phyloP scores from a whole-genome alignment of 768 basidiomycete genomes.

The Piloderma croceum region DNA sequence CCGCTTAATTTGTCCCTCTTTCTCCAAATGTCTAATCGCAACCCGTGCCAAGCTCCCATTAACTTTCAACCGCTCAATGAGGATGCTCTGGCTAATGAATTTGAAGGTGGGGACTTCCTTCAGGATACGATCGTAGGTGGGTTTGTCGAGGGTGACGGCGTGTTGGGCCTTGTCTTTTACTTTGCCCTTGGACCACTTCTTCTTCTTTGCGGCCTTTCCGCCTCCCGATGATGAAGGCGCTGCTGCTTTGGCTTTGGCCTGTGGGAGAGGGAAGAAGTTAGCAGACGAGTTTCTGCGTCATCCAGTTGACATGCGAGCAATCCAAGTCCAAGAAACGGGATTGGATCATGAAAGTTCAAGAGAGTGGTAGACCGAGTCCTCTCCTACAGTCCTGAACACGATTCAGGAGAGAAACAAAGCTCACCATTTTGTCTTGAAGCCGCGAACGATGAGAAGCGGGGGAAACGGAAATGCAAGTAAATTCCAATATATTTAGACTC shows the following conservation, averaged over 20 bases:
- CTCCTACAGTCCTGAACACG: too few species aligned
- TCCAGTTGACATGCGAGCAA: too few species aligned
- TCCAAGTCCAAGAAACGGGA: too few species aligned
- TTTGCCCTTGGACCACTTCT: slow-evolving; percentile 99
- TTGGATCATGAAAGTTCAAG: too few species aligned
- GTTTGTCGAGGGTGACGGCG: slow-evolving; percentile 91
- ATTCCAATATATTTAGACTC: too few species aligned
- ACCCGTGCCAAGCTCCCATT: slow-evolving; percentile 91
- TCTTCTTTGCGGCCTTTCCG: slow-evolving; percentile 95
- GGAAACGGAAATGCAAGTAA: too few species aligned
- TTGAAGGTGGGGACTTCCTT: slow-evolving; percentile 99
- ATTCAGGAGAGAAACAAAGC: slow-evolving; percentile 8
- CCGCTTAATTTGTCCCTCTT: slow-evolving; percentile 89
- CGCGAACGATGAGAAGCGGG: too few species aligned
- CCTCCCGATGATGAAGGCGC: slow-evolving; percentile 59
- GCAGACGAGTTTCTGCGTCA: slow-evolving; percentile 6
- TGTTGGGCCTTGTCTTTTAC: slow-evolving; percentile 99
- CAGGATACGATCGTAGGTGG: slow-evolving; percentile 87
- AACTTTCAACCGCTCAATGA: slow-evolving; percentile 97
- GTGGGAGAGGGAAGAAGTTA: slow-evolving; percentile 11
- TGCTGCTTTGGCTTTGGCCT: slow-evolving; percentile 78
- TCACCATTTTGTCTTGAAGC: too few species aligned
- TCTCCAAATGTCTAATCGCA: slow-evolving; percentile 89
- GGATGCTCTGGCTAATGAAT: slow-evolving; percentile 95
- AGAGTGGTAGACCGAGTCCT: too few species aligned